These are phyloP conservation scores for Trametopsis cervina DNA, from an alignment of 768 basidiomycete species.

Conservation along the genomic window DNA sequence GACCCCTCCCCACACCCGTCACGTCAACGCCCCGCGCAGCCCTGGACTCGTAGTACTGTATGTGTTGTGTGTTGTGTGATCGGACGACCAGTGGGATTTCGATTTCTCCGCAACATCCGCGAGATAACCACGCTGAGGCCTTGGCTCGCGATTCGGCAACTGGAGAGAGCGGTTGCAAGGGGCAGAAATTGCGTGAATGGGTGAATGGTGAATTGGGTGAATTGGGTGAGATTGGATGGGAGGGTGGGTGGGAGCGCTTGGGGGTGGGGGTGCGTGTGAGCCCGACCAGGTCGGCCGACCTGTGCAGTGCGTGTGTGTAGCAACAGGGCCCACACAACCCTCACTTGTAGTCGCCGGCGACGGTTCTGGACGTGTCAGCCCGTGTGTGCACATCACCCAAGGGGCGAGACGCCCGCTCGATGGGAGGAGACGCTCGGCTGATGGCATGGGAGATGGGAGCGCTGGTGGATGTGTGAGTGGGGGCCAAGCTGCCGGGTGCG, in stretches of 20 bases:
- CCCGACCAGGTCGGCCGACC: background rate
- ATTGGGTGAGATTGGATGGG: background rate
- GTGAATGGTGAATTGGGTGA: background rate
- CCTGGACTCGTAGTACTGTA: too few species aligned
- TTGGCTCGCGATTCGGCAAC: slow-evolving; percentile 1
- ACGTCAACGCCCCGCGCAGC: too few species aligned
- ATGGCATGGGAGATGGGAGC: background rate
- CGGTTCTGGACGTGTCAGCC: background rate
- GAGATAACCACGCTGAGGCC: slow-evolving; percentile 9
- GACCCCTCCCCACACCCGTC: too few species aligned
- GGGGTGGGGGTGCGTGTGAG: background rate
- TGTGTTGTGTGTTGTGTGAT: too few species aligned
- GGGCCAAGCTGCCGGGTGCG: background rate
- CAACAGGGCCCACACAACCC: too few species aligned
- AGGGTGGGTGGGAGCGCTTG: background rate
- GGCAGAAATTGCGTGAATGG: background rate
- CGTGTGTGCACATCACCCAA: background rate
- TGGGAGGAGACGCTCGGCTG: too few species aligned
- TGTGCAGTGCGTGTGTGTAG: too few species aligned
- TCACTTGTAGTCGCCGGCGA: too few species aligned
- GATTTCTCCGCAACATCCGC: slow-evolving; percentile 12
- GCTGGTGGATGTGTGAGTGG: background rate
- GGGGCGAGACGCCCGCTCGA: too few species aligned
- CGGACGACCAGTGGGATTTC: too few species aligned
- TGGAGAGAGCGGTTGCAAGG: too few species aligned